A percentile compares a stretch with the other conserved stretches of the same genome.
These are phyloP conservation scores for Calocera viscosa DNA, from an alignment of 768 basidiomycete species.

Conservation along the genomic window DNA sequence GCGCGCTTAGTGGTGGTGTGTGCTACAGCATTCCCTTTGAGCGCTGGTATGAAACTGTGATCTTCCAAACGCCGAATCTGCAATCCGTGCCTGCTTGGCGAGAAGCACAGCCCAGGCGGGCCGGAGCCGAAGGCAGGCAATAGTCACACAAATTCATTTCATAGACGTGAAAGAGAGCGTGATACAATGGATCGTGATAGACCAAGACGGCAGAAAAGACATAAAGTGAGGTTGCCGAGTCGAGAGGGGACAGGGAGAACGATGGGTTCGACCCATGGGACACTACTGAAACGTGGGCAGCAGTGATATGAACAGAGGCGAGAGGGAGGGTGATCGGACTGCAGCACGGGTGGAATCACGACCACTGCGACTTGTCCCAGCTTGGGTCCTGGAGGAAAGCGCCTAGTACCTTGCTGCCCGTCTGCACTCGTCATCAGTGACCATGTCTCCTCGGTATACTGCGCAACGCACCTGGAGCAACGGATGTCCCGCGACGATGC, in stretches of 20 bases:
- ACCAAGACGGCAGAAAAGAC: not conserved
- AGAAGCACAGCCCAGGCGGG: too few relatives aligned
- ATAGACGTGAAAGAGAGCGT: not conserved
- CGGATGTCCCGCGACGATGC: constrained; percentile 94
- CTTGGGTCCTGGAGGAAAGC: constrained; percentile 90
- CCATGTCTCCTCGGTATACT: not conserved
- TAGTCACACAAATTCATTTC: not conserved
- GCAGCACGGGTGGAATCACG: constrained; percentile 30
- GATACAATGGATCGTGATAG: not conserved
- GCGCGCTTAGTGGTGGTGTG: too few relatives aligned
- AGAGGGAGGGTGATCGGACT: not conserved
- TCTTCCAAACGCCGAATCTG: too few relatives aligned
- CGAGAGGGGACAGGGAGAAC: not conserved
- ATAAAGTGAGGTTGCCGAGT: too few relatives aligned
- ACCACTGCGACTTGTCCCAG: constrained; percentile 77
- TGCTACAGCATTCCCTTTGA: too few relatives aligned
- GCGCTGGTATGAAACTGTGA: too few relatives aligned
- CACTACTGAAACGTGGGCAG: too few relatives aligned
- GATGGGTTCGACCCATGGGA: not conserved
- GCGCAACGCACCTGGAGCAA: constrained; percentile 63
- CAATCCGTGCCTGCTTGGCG: too few relatives aligned
- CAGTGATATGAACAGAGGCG: too few relatives aligned
- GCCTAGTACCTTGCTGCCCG: constrained; percentile 91
- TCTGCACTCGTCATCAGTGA: constrained; percentile 35
- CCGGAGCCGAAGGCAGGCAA: too few relatives aligned